Percentiles rank a stretch among this genome's conserved stretches.
Evolutionary conservation across 371 early-diverging fungal species (phyloP).

Genomic region (Funneliformis caledonium): DNA sequence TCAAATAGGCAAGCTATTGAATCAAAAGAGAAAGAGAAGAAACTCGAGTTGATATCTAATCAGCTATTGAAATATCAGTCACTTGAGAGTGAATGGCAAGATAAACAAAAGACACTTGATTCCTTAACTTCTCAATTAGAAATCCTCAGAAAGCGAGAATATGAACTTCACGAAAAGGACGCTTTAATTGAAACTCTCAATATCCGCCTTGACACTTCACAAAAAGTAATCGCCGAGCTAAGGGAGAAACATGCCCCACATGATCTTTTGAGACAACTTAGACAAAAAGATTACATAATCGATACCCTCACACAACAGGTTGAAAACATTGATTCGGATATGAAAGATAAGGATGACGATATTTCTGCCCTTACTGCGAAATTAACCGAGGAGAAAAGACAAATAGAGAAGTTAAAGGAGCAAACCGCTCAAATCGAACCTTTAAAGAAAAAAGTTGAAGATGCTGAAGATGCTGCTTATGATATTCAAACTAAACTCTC

Average conservation of each 20-base stretch:
- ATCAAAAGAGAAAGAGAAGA: slow-evolving; percentile 26
- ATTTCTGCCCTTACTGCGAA: neutral
- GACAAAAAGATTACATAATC: slow-evolving; percentile 39
- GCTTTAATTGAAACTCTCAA: slow-evolving; percentile 35
- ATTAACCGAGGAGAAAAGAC: slow-evolving; percentile 5
- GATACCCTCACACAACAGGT: slow-evolving; percentile 38
- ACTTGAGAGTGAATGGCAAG: slow-evolving; percentile 29
- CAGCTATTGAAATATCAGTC: slow-evolving; percentile 22
- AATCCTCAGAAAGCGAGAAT: neutral
- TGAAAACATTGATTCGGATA: slow-evolving; percentile 33
- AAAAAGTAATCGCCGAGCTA: slow-evolving; percentile 38
- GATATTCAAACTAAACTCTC: slow-evolving; percentile 6
- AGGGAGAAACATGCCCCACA: slow-evolving; percentile 40
- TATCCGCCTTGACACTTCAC: slow-evolving; percentile 37
- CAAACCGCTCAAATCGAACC: slow-evolving; percentile 29
- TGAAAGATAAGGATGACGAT: slow-evolving; percentile 38
- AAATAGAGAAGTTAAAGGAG: slow-evolving; percentile 20
- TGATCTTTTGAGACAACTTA: slow-evolving; percentile 37
- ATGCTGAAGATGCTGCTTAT: neutral
- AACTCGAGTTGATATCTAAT: neutral
- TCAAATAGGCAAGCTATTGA: neutral
- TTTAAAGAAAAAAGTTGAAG: slow-evolving; percentile 4
- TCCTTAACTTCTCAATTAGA: slow-evolving; percentile 21
- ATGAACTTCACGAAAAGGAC: slow-evolving; percentile 36
- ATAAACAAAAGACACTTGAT: slow-evolving; percentile 31